phyloP scores from a whole-genome alignment of 495 filamentous ascomycete species.

The Patellaria atrata region DNA sequence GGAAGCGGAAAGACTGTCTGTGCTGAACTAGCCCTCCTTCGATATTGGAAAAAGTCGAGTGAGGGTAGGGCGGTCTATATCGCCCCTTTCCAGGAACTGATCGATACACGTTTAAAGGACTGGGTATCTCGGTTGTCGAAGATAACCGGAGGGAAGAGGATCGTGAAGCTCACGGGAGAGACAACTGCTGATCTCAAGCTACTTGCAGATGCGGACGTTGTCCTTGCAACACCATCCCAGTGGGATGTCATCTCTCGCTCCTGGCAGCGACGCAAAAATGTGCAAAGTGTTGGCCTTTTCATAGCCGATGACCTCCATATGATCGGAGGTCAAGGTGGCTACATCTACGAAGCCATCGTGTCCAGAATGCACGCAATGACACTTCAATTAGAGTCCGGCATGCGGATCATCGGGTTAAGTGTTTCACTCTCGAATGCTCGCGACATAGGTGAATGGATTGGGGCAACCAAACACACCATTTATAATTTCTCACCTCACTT shows the following conservation, averaged over 20 bases:
- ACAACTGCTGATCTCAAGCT: slow-evolving; percentile 82
- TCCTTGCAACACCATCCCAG: slow-evolving; percentile 82
- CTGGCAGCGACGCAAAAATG: slow-evolving; percentile 91
- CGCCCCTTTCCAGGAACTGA: slow-evolving; percentile 88
- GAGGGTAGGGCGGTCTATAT: slow-evolving; percentile 80
- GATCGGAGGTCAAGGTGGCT: slow-evolving; percentile 80
- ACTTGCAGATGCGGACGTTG: slow-evolving; percentile 75
- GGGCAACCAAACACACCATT: slow-evolving; percentile 94
- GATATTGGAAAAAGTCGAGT: slow-evolving; percentile 64
- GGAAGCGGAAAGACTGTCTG: slow-evolving; percentile 95
- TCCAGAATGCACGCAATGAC: slow-evolving; percentile 96
- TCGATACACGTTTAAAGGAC: slow-evolving; percentile 63
- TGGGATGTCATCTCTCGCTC: slow-evolving; percentile 94
- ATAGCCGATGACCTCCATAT: slow-evolving; percentile 95
- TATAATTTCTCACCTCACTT: slow-evolving; percentile 96
- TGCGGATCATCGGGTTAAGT: slow-evolving; percentile 83
- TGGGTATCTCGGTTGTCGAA: slow-evolving; percentile 66
- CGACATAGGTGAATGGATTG: slow-evolving; percentile 96
- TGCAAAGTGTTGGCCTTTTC: slow-evolving; percentile 81
- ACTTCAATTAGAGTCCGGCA: slow-evolving; percentile 64
- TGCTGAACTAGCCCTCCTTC: slow-evolving; percentile 82
- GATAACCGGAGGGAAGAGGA: slow-evolving; percentile 71
- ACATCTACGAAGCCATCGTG: slow-evolving; percentile 88
- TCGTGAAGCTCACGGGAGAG: slow-evolving; percentile 90
- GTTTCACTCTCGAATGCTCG: slow-evolving; percentile 86